A percentile compares a stretch with the other conserved stretches of the same genome.
Evolutionary conservation across 2,329 filamentous ascomycete species (phyloP).

Genomic region (Amesomyces nigricolor): DNA sequence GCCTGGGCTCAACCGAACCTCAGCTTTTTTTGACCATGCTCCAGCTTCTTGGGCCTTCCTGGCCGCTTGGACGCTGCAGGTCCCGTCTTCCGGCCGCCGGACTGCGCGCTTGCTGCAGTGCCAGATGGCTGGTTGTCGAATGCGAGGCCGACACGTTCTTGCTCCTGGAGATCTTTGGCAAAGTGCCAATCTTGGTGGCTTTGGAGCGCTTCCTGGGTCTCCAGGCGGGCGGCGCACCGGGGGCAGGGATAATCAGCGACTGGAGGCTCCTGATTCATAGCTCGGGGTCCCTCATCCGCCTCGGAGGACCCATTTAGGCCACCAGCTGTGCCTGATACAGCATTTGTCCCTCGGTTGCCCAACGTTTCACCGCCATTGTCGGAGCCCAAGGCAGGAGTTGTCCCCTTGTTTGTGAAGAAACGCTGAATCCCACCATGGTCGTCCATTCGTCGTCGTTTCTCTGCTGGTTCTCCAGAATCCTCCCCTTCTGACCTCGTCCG

Average conservation of each 20-base stretch:
- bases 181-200: constrained; percentile 95
- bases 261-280: constrained; percentile 31
- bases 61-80: constrained; percentile 38
- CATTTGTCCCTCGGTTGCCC: constrained; percentile 17
- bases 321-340: constrained; percentile 5
- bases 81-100: constrained; percentile 27
- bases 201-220: constrained; percentile 51
- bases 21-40: constrained; percentile 56
- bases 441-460: constrained; percentile 42
- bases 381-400: constrained; percentile 25
- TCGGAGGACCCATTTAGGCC: not conserved
- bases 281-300: constrained; percentile 19
- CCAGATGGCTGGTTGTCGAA: constrained; percentile 36
- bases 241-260: constrained; percentile 47
- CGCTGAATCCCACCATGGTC: constrained; percentile 47
- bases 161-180: constrained; percentile 72
- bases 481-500: constrained; percentile 26
- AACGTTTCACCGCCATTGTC: constrained; percentile 27
- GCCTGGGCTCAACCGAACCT: constrained; percentile 47
- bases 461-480: constrained; percentile 27
- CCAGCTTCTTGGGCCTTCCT: constrained; percentile 38
- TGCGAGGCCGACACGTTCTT: constrained; percentile 50
- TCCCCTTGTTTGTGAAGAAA: constrained; percentile 45
- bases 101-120: constrained; percentile 32
- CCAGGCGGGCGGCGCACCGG: constrained; percentile 60